Evolutionary conservation across 768 basidiomycete genomes (phyloP).

Genomic region (Calocera viscosa): DNA sequence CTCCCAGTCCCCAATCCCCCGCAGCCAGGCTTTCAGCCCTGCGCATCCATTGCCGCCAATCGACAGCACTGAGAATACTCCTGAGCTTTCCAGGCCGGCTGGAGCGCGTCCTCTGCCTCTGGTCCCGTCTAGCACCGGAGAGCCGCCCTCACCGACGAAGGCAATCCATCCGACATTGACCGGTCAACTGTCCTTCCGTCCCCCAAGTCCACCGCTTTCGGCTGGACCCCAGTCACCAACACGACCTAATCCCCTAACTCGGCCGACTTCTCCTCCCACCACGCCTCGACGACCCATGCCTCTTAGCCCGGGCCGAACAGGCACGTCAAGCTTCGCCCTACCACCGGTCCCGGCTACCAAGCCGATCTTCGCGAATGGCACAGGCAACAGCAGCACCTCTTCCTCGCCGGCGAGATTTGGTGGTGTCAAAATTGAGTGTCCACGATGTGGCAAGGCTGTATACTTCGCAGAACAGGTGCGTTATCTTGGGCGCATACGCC

Average conservation of each 20-base stretch:
- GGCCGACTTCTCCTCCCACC: constrained; percentile 11
- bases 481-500: neutral
- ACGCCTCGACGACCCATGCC: constrained; percentile 5
- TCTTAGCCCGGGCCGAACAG: constrained; percentile 5
- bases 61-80: neutral
- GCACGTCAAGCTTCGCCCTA: constrained; percentile 10
- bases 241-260: neutral
- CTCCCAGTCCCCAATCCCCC: neutral
- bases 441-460: constrained; percentile 59
- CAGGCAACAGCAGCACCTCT: constrained; percentile 20
- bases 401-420: constrained; percentile 16
- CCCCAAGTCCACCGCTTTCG: neutral
- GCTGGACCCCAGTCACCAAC: constrained; percentile 1
- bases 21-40: neutral
- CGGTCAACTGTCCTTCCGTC: neutral
- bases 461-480: constrained; percentile 75
- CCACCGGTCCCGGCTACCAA: neutral
- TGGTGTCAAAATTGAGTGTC: constrained; percentile 46
- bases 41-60: neutral
- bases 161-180: neutral
- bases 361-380: constrained; percentile 16
- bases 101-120: neutral
- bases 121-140: neutral
- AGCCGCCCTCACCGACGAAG: neutral
- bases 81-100: neutral